These are phyloP conservation scores for Rhizoclosmatium globosum DNA, from an alignment of 192 early-diverging fungal genomes.

Conservation along the genomic window DNA sequence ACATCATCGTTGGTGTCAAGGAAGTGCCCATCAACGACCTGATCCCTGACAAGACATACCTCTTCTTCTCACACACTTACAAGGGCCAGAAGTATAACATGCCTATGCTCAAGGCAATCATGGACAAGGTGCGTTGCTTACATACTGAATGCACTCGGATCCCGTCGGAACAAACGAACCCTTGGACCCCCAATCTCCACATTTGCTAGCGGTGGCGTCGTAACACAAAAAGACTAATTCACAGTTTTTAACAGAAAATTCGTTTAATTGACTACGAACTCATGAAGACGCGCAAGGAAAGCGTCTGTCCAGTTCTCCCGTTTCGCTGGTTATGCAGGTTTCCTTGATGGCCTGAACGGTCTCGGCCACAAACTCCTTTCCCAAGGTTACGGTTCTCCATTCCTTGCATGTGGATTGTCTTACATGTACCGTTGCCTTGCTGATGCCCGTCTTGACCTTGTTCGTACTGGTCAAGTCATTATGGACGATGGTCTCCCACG, in stretches of 20 bases:
- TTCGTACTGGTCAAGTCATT: constrained; percentile 81
- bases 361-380: constrained; percentile 91
- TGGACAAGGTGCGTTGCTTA: constrained; percentile 78
- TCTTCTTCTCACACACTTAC: constrained; percentile 97
- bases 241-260: constrained; percentile 63
- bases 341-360: constrained; percentile 92
- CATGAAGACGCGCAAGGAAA: constrained; percentile 77
- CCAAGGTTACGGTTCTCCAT: constrained; percentile 93
- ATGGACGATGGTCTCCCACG: constrained; percentile 86
- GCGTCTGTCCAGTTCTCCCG: constrained; percentile 90
- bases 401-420: constrained; percentile 62
- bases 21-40: constrained; percentile 88
- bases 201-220: too few species aligned
- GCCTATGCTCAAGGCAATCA: constrained; percentile 83
- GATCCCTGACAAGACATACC: constrained; percentile 88
- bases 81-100: constrained; percentile 97
- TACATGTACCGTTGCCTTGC: constrained; percentile 59
- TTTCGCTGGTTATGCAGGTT: constrained; percentile 90
- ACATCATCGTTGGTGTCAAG: constrained; percentile 96
- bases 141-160: background rate
- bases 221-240: too few species aligned
- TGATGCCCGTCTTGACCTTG: constrained; percentile 64
- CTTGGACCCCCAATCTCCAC: too few species aligned
- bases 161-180: too few species aligned
- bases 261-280: constrained; percentile 97